phyloP scores from a whole-genome alignment of 768 basidiomycete species.

The Mycena rebaudengoi region DNA sequence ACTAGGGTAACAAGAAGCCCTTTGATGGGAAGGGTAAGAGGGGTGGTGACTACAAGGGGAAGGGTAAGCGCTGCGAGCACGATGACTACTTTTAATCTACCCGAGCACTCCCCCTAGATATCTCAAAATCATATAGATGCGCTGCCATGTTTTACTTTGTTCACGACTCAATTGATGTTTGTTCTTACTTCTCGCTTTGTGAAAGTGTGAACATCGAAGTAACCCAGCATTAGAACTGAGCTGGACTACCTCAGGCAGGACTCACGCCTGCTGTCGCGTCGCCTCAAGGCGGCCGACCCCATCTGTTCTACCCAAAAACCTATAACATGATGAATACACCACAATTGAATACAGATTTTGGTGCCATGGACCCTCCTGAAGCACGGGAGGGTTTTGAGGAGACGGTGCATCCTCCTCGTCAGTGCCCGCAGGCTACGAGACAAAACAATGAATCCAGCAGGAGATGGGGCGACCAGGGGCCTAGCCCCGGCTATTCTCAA shows the following conservation, averaged over 20 bases:
- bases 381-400: slow-evolving; percentile 8
- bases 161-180: too few relatives aligned
- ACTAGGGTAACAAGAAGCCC: background rate
- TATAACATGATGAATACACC: background rate
- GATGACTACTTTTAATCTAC: background rate
- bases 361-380: slow-evolving; percentile 5
- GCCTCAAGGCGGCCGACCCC: background rate
- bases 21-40: background rate
- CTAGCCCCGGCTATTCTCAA: too few relatives aligned
- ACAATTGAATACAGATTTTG: too few relatives aligned
- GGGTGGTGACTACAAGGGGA: background rate
- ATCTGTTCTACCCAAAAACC: background rate
- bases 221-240: too few relatives aligned
- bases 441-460: slow-evolving; percentile 1
- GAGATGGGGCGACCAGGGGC: too few relatives aligned
- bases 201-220: too few relatives aligned
- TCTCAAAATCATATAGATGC: background rate
- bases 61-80: background rate
- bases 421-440: slow-evolving; percentile 8
- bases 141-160: background rate
- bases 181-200: too few relatives aligned
- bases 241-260: too few relatives aligned
- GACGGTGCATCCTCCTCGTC: background rate
- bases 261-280: background rate
- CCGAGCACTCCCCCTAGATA: background rate